Percentiles rank a stretch among this genome's conserved stretches.
Conservation (phyloP, 768 basidiomycete genomes). For the Hygrophoropsis aurantiaca region DNA sequence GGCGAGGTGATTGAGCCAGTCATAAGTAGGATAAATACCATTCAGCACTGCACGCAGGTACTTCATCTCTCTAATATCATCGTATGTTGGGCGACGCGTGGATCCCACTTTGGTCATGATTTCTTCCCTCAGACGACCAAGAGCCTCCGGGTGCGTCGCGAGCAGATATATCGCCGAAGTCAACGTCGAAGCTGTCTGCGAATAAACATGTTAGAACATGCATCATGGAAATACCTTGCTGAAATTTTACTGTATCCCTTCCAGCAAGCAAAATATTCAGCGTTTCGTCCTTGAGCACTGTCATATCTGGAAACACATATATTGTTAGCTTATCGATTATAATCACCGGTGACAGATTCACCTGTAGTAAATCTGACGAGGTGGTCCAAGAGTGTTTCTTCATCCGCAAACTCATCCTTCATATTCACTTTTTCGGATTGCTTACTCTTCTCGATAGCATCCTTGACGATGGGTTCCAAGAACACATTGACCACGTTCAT, state of each 20-base stretch:
- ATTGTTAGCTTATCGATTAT: not conserved
- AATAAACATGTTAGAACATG: not conserved
- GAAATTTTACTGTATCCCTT: conserved; percentile 38
- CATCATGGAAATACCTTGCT: not conserved
- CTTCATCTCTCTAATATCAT: conserved; percentile 43
- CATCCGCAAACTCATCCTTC: conserved; percentile 20
- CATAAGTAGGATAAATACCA: conserved; percentile 26
- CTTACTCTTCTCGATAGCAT: conserved; percentile 29
- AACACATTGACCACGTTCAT: conserved; percentile 40
- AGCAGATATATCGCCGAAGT: conserved; percentile 48
- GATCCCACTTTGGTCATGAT: conserved; percentile 38
- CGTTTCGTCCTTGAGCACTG: conserved; percentile 40
- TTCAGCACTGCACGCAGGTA: conserved; percentile 45
- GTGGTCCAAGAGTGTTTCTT: conserved; percentile 43
- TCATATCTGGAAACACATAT: conserved; percentile 18
- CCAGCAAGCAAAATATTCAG: conserved; percentile 46
- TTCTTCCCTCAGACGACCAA: conserved; percentile 41
- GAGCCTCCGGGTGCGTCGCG: conserved; percentile 42
- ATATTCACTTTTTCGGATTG: conserved; percentile 6
- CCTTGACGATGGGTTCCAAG: conserved; percentile 39
- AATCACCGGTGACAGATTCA: conserved; percentile 5
- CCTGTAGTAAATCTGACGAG: conserved; percentile 39
- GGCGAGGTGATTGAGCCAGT: not conserved
- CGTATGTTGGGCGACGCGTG: conserved; percentile 35
- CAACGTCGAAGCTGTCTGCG: conserved; percentile 43